Base-by-base conservation (phyloP, 2,329 filamentous ascomycete species). In the Aspergillus sp. region DNA sequence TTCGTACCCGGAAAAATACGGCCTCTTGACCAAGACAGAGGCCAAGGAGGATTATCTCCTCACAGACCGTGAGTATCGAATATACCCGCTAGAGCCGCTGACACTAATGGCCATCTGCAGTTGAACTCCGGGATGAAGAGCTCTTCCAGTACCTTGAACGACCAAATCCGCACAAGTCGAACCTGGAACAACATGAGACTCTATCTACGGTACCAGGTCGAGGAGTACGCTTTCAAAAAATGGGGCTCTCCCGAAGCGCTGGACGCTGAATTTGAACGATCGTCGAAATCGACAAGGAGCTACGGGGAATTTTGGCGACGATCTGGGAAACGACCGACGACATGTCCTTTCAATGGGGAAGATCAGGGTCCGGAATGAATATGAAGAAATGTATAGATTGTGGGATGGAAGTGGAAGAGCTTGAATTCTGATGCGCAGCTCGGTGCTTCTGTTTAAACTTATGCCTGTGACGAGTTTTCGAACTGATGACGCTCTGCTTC, bases 111-210 rank as follows among this genome's bases (percentile, higher is more conserved):
- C n/a, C n/a, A 40, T 25, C 14, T 46, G 56, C 58, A 89, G 89
- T 91, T 32, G 94, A 99, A 71, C 81, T 99, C n/a, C 88, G 88
- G 63, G 94, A 99, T 65, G 82, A 85, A 52, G 88, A 92, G 14
- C 78, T 99, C 1, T 79, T 99, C 0, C 93, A 92, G 0, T 92
- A 95, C 69, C 80, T 99, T 9, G 88, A 89, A 50, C 87, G 87
- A 31, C 93, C 94, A 1, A 99, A 99, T 64, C 94, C 94, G 0
- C 94, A 97, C 74, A 97, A 97, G 70, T 86, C 88, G 0, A n/a
- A 91, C 92, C 53, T 99, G 91, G 90, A 91, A 97, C 71, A 91
- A 96, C 77, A 99, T 99, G 94, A 96, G 96, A 87, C 82, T 99
- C 2, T 99, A 94, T 69, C 79, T 99, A 17, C 88, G 94, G 1